Base-by-base conservation (phyloP, 108 stramenopile genomes). In the Asterionellopsis glacialis region DNA sequence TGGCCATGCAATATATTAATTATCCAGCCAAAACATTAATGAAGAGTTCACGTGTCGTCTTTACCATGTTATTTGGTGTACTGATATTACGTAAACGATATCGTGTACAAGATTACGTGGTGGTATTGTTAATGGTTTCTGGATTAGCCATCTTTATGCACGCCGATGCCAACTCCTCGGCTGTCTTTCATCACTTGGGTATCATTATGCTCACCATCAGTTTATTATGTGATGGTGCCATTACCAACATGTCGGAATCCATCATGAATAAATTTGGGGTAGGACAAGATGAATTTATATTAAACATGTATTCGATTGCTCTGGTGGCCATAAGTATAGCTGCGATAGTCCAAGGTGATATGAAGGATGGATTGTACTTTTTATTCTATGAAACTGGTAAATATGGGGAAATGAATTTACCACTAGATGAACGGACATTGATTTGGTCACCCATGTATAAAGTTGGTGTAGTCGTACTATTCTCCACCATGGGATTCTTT, bases 231-330 rank as follows among this genome's bases (percentile, higher is more conserved):
- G 94, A 95, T 62, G 91, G 88, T 0, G 88, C 85, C 41, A 90
- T 92, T 50, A 77, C 76, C 41, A 95, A 92, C 60, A 69, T 92
- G 63, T 80, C 75, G 51, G 94, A 95, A 68, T 71, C 65, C 0
- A 83, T 92, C n/a, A 95, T 92, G 91, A 87, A 77, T 40, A 51
- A 77, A 27, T 90, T 72, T 67, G 74, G 79, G 23, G 85, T 95
- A 1, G 89, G 91, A 51, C 94, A 95, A 73, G 94, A 95, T 69
- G 94, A 95, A 61, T 92, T 85, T 52, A 95, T 95, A 38, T 91
- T 88, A 55, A 72, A 79, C 7, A 69, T 94, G 67, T 94, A 94
- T 63, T 78, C 82, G 43, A 86, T 94, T 33, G 92, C 92, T 15
- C 58, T 86, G 21, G 74, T 90, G 45, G 89, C 87, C 48, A 87